Evolutionary conservation across 2,329 filamentous ascomycete genomes (phyloP), one percentile per base, ranked within the genome.

Genomic region (Macrophomina phaseolina): DNA sequence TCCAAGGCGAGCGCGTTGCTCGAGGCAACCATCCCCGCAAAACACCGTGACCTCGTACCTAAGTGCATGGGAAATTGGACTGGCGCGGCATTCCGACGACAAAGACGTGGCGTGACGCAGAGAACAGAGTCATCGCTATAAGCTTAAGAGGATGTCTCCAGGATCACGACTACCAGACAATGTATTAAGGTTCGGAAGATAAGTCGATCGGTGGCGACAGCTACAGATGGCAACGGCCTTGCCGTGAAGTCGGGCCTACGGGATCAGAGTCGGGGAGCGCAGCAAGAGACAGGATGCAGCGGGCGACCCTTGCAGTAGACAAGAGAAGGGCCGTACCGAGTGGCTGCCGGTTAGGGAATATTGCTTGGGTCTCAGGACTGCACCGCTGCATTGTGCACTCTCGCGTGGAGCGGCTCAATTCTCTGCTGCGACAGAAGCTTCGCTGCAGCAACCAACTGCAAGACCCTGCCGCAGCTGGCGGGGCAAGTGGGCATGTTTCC

Each of bases 371-470:
- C 30, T 48, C 23, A 18, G 56, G 23, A 23, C 23, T 23, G 23
- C 23, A 23, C 2, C 23, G 23, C 23, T 23, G 23, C 28, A 18
- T 32, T 23, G 56, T 46, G 28, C 5, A 40, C 36, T 14, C 30
- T 23, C 56, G 56, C 56, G 56, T 60, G 56, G 40, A 38, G 56
- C 56, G 56, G 56, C 56, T 60, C 56, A 60, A 60, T 28, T 46
- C 28, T 60, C 23, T 18, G 40, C 56, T 60, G 56, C 56, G 56
- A 60, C 56, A 60, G 56, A 60, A 60, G 56, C 40, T 60, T 60
- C 56, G 40, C 42, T 60, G 56, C 56, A 60, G 56, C 49, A 18
- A 23, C 40, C 40, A 28, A 18, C 40, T 11, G 28, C 56, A 14
- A 58, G 36, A 58, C 53, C 36, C 36, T 58, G 53, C 53, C 7